Conservation (phyloP, 2,329 filamentous ascomycete genomes). For the Penicillium sp. region DNA sequence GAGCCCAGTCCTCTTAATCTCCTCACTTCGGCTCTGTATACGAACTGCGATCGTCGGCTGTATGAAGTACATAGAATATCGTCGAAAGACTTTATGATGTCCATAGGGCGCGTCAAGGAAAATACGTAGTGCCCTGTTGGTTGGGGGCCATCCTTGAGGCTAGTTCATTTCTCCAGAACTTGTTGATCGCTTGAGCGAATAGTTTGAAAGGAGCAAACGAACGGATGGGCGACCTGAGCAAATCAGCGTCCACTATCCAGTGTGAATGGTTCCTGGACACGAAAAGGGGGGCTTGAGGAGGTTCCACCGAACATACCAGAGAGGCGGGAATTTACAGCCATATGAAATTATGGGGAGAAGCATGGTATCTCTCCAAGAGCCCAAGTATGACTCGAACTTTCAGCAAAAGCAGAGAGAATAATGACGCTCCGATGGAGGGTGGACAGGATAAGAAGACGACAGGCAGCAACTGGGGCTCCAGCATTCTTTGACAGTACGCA, state of each 20-base stretch:
- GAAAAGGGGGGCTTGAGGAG: slow-evolving; percentile 2
- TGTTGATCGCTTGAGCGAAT: background rate
- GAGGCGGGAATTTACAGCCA: slow-evolving; percentile 9
- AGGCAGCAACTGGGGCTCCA: background rate
- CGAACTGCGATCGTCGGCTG: background rate
- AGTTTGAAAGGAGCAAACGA: background rate
- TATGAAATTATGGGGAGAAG: background rate
- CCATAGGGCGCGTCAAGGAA: background rate
- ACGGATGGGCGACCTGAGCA: background rate
- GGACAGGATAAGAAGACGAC: background rate
- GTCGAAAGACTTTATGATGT: background rate
- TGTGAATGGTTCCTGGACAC: slow-evolving; percentile 6
- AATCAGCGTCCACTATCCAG: background rate
- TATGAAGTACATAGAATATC: background rate
- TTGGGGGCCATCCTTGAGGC: background rate
- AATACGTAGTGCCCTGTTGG: background rate
- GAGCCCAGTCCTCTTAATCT: slow-evolving; percentile 9
- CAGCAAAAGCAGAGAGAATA: background rate
- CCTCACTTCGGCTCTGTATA: background rate
- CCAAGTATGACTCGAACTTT: background rate
- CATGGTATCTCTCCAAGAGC: background rate
- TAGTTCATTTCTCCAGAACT: background rate
- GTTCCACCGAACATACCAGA: slow-evolving; percentile 10
- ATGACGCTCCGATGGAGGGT: background rate
- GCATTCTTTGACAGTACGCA: background rate